Percentiles rank a stretch among this genome's conserved stretches.
phyloP scores from a whole-genome alignment of 169 alveolate species.

The Babesia bigemina region DNA sequence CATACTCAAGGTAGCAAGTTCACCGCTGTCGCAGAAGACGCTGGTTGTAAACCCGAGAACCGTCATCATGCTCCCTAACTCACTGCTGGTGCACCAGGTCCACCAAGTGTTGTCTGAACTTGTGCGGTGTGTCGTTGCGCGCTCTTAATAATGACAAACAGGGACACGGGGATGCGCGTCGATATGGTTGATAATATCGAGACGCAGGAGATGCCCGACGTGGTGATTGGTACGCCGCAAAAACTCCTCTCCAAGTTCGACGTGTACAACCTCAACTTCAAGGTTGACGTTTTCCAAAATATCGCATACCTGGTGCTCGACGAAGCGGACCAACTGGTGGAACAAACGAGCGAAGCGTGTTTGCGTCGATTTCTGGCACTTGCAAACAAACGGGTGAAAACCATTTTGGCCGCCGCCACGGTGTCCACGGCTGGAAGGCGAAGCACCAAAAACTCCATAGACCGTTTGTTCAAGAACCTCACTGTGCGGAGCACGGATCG shows the following conservation, averaged over 20 bases:
- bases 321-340: constrained; percentile 58
- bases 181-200: constrained; percentile 51
- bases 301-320: constrained; percentile 53
- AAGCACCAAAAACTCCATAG: constrained; percentile 28
- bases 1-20: not conserved
- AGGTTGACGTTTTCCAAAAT: constrained; percentile 43
- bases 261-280: constrained; percentile 52
- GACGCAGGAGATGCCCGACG: constrained; percentile 50
- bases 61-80: constrained; percentile 44
- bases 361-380: constrained; percentile 9
- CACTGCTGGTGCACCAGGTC: constrained; percentile 52
- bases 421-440: constrained; percentile 34
- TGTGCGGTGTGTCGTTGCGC: constrained; percentile 17
- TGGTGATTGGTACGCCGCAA: constrained; percentile 46
- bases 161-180: constrained; percentile 29
- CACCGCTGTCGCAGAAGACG: not conserved
- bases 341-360: not conserved
- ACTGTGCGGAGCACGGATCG: not conserved
- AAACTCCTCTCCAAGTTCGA: constrained; percentile 44
- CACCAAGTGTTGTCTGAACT: constrained; percentile 28
- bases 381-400: constrained; percentile 3
- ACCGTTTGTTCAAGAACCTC: constrained; percentile 7
- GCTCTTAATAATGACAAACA: not conserved
- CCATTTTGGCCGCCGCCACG: constrained; percentile 34
- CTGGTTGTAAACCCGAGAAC: constrained; percentile 21